phyloP scores from a whole-genome alignment of 192 early-diverging fungal genomes.

The Backusella psychrophila region DNA sequence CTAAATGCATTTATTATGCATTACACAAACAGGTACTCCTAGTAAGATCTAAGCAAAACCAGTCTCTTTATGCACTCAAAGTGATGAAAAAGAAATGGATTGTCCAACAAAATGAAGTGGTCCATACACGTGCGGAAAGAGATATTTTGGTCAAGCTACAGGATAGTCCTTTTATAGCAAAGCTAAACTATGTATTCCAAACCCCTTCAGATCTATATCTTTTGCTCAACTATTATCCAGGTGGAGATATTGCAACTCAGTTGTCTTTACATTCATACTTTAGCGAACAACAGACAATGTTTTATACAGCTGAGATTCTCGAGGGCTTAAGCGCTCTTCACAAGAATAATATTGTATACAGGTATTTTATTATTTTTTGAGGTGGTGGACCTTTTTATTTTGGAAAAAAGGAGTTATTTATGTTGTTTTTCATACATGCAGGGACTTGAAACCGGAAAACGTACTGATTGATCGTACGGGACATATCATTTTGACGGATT shows the following conservation, averaged over 20 bases:
- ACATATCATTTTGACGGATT: slow-evolving; percentile 74
- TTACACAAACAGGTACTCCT: slow-evolving; percentile 18
- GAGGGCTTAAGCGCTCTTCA: slow-evolving; percentile 68
- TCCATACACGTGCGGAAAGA: slow-evolving; percentile 73
- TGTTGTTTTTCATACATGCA: background rate
- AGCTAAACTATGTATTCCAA: slow-evolving; percentile 76
- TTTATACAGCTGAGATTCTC: slow-evolving; percentile 70
- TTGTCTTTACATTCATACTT: slow-evolving; percentile 66
- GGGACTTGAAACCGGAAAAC: slow-evolving; percentile 75
- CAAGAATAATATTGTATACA: slow-evolving; percentile 63
- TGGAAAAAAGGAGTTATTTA: background rate
- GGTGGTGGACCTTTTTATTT: background rate
- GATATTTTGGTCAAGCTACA: slow-evolving; percentile 53
- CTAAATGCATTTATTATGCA: background rate
- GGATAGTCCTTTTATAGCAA: slow-evolving; percentile 64
- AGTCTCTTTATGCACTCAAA: slow-evolving; percentile 78
- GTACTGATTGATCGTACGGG: slow-evolving; percentile 64
- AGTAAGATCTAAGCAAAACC: slow-evolving; percentile 73
- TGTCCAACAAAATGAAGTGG: slow-evolving; percentile 71
- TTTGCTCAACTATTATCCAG: slow-evolving; percentile 76
- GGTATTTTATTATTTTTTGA: slow-evolving; percentile 1
- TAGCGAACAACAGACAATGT: slow-evolving; percentile 57
- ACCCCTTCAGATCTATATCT: slow-evolving; percentile 70
- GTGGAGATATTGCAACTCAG: slow-evolving; percentile 79
- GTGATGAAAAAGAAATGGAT: slow-evolving; percentile 73